These are phyloP conservation scores for Coffea humblotiana DNA, from an alignment of 305 asterid species.

Conservation along the genomic window DNA sequence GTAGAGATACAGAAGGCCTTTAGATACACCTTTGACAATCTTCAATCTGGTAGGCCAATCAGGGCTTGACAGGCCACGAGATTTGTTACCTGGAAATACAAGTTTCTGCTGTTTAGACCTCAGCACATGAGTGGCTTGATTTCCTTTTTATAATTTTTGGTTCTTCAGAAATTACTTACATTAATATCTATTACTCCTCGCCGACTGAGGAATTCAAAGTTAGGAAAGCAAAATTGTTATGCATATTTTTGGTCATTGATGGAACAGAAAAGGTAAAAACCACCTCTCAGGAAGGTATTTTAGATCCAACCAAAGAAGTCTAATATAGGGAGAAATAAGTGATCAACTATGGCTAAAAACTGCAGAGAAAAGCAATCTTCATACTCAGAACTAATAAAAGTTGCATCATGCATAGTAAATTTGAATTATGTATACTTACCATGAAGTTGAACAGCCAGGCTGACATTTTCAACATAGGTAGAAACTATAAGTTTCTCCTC, in stretches of 20 bases:
- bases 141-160: neutral
- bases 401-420: neutral
- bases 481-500: conserved; percentile 89
- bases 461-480: conserved; percentile 51
- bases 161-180: neutral
- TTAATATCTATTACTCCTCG: neutral
- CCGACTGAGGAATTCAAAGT: neutral
- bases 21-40: conserved; percentile 74
- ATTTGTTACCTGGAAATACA: conserved; percentile 41
- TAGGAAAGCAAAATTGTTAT: neutral
- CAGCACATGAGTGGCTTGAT: neutral
- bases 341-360: neutral
- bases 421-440: conserved; percentile 35
- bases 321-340: neutral
- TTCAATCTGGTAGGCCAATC: conserved; percentile 77
- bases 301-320: neutral
- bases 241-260: neutral
- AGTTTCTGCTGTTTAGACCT: neutral
- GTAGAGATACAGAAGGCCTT: conserved; percentile 76
- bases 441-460: conserved; percentile 85
- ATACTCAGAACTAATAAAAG: neutral
- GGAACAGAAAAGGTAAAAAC: neutral
- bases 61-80: conserved; percentile 40
- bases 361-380: neutral
- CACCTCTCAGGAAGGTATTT: neutral